A percentile compares a stretch with the other conserved stretches of the same genome.
phyloP scores from a whole-genome alignment of 257 asterid species.

The Penstemon barbatus region DNA sequence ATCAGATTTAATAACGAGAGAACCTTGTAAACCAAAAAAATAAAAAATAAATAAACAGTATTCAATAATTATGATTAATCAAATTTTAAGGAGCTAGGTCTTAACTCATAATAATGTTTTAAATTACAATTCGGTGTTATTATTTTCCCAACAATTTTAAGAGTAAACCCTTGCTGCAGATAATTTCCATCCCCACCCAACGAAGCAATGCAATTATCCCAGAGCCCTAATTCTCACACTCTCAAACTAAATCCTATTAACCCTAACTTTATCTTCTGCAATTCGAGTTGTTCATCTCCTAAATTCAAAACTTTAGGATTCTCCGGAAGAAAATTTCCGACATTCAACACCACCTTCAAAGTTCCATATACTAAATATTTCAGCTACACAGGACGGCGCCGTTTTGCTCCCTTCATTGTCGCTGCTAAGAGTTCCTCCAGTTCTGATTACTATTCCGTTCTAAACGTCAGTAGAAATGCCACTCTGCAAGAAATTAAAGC shows the following conservation, averaged over 20 bases:
- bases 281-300: constrained; percentile 26
- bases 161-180: not conserved
- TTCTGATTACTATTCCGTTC: constrained; percentile 76
- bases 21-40: no score
- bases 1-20: no score
- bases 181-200: not conserved
- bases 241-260: constrained; percentile 33
- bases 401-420: constrained; percentile 42
- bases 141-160: not conserved
- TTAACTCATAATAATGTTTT: no score
- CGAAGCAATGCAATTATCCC: constrained; percentile 42
- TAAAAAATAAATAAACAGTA: no score
- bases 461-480: constrained; percentile 74
- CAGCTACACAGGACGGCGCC: constrained; percentile 40
- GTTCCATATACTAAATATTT: constrained; percentile 26
- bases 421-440: constrained; percentile 40
- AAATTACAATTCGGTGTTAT: no score
- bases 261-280: constrained; percentile 37
- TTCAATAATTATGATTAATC: no score
- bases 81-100: no score
- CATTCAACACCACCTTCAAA: constrained; percentile 19
- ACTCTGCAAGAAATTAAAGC: constrained; percentile 80
- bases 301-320: constrained; percentile 32
- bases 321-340: constrained; percentile 19
- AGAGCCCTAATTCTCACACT: constrained; percentile 30